Conservation (phyloP, 2,329 filamentous ascomycete species). For the Balansia obtecta region DNA sequence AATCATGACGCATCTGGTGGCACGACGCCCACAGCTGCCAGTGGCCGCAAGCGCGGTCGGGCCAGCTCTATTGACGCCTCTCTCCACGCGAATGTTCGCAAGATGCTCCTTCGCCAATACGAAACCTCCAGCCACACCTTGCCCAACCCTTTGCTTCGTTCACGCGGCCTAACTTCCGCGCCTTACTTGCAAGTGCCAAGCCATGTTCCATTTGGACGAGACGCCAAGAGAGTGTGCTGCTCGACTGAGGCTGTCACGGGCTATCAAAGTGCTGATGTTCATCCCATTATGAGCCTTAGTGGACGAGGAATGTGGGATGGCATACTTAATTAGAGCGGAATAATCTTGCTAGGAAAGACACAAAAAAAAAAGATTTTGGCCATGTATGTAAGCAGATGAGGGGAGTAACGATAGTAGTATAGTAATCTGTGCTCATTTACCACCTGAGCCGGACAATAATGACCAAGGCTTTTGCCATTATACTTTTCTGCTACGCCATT, state of each 20-base stretch:
- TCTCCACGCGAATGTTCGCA: slow-evolving; percentile 57
- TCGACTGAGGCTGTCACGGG: slow-evolving; percentile 42
- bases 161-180: slow-evolving; percentile 16
- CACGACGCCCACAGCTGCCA: slow-evolving; percentile 23
- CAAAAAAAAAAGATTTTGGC: neutral
- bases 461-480: slow-evolving; percentile 2
- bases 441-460: slow-evolving; percentile 4
- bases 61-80: slow-evolving; percentile 44
- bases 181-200: slow-evolving; percentile 24
- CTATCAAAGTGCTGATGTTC: slow-evolving; percentile 33
- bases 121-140: slow-evolving; percentile 17
- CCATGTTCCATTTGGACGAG: slow-evolving; percentile 31
- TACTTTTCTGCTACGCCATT: too few relatives aligned
- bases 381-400: neutral
- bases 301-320: slow-evolving; percentile 56
- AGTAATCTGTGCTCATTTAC: neutral
- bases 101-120: slow-evolving; percentile 36
- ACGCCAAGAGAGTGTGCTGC: slow-evolving; percentile 56
- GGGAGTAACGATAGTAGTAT: slow-evolving; percentile 4
- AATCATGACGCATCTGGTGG: slow-evolving; percentile 32
- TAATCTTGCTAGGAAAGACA: neutral
- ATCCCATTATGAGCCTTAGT: slow-evolving; percentile 36
- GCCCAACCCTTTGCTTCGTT: slow-evolving; percentile 26
- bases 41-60: slow-evolving; percentile 46
- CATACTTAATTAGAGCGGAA: slow-evolving; percentile 37